Conservation (phyloP, 352 stramenopile species). For the Phytophthora quininea region DNA sequence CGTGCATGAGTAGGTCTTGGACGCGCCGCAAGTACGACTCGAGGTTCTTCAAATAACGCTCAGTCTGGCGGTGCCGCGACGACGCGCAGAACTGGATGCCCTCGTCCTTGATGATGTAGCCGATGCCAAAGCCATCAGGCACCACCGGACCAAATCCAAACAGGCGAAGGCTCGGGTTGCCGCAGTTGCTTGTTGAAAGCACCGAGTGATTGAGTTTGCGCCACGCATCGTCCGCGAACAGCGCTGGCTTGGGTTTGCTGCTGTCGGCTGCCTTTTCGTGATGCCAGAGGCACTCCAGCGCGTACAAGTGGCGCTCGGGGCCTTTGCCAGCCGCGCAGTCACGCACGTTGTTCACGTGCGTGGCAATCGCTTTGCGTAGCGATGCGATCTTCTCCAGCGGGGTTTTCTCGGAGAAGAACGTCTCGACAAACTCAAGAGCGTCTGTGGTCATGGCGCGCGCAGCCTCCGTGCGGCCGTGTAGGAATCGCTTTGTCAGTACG, state of each 20-base stretch:
- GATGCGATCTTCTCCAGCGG: conserved; percentile 90
- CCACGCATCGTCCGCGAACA: conserved; percentile 92
- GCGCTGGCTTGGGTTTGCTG: conserved; percentile 51
- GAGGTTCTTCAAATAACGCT: conserved; percentile 85
- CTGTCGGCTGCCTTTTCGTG: conserved; percentile 46
- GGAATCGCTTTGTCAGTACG: conserved; percentile 95
- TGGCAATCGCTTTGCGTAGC: conserved; percentile 82
- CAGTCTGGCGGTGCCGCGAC: conserved; percentile 83
- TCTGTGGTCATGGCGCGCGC: conserved; percentile 92
- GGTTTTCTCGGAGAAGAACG: conserved; percentile 82
- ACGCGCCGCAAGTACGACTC: conserved; percentile 81
- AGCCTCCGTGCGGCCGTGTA: conserved; percentile 95
- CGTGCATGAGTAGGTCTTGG: conserved; percentile 77
- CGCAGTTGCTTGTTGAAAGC: conserved; percentile 96
- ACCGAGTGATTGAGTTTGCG: conserved; percentile 94
- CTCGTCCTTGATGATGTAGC: conserved; percentile 98
- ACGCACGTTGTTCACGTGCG: conserved; percentile 91
- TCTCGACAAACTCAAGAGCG: conserved; percentile 88
- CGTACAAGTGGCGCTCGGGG: conserved; percentile 94
- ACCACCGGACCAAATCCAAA: conserved; percentile 96
- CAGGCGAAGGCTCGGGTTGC: conserved; percentile 93
- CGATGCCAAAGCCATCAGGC: conserved; percentile 95
- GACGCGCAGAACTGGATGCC: conserved; percentile 90
- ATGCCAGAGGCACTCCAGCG: conserved; percentile 91
- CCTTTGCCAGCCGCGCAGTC: conserved; percentile 91